phyloP scores from a whole-genome alignment of 2,329 filamentous ascomycete species.

The Botrytis byssoidea region DNA sequence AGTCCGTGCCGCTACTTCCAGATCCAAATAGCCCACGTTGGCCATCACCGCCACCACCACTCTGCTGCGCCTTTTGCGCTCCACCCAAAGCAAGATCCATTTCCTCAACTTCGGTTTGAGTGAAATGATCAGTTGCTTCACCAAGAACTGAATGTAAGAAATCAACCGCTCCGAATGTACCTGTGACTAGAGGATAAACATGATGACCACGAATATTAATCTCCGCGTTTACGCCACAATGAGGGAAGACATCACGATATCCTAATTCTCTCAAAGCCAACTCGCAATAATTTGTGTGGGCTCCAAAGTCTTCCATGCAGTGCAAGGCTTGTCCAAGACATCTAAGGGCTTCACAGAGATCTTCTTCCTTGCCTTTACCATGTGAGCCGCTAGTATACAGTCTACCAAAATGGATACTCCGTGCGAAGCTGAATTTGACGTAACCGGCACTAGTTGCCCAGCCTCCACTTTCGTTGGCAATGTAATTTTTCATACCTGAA shows the following conservation, averaged over 20 bases:
- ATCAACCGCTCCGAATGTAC: slow-evolving; percentile 76
- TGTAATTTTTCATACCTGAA: slow-evolving; percentile 99
- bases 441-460: slow-evolving; percentile 92
- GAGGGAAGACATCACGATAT: slow-evolving; percentile 66
- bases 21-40: slow-evolving; percentile 41
- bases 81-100: slow-evolving; percentile 72
- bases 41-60: slow-evolving; percentile 38
- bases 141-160: slow-evolving; percentile 74
- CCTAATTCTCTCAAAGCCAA: slow-evolving; percentile 72
- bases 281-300: slow-evolving; percentile 83
- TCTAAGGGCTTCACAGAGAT: slow-evolving; percentile 76
- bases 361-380: slow-evolving; percentile 66
- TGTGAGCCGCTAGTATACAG: slow-evolving; percentile 66
- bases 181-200: slow-evolving; percentile 74
- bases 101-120: slow-evolving; percentile 80
- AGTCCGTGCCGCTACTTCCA: slow-evolving; percentile 48
- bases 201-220: slow-evolving; percentile 64
- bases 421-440: slow-evolving; percentile 70
- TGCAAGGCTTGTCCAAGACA: slow-evolving; percentile 58
- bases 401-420: slow-evolving; percentile 75
- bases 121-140: slow-evolving; percentile 80
- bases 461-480: slow-evolving; percentile 80
- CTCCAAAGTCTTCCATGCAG: slow-evolving; percentile 65
- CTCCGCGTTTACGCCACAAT: slow-evolving; percentile 66
- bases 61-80: slow-evolving; percentile 45